phyloP scores from a whole-genome alignment of 1,139 yeast genomes.

The Kodamaea plutei region DNA sequence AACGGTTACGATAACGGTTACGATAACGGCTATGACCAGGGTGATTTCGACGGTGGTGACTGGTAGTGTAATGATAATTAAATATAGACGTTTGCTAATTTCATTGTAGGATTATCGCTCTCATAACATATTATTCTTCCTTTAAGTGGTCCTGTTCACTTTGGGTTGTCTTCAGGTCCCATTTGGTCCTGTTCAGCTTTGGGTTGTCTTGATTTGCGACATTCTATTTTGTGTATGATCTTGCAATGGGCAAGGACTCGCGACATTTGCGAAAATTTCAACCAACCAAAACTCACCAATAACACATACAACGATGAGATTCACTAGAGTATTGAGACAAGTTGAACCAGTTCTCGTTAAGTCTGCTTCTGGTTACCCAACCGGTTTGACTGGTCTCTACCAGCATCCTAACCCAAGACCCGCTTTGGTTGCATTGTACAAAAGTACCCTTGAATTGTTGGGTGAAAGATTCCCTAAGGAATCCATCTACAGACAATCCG shows the following conservation, averaged over 20 bases:
- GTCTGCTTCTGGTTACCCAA: slow-evolving; percentile 67
- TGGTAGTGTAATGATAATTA: too few species aligned
- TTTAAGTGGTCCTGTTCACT: slow-evolving; percentile 1
- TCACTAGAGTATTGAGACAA: slow-evolving; percentile 43
- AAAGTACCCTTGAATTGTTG: slow-evolving; percentile 60
- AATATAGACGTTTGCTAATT: too few species aligned
- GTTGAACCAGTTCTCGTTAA: slow-evolving; percentile 60
- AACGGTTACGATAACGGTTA: slow-evolving; percentile 22
- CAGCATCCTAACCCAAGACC: slow-evolving; percentile 87
- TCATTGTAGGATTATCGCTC: not conserved
- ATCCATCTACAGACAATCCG: slow-evolving; percentile 73
- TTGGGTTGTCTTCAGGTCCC: too few species aligned
- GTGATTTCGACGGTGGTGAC: slow-evolving; percentile 18
- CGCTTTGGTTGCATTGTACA: slow-evolving; percentile 66
- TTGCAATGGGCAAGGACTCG: too few species aligned
- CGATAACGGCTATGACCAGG: slow-evolving; percentile 17
- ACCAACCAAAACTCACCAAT: slow-evolving; percentile 24
- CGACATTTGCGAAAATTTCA: too few species aligned
- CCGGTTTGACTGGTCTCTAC: slow-evolving; percentile 74
- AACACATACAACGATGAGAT: slow-evolving; percentile 41
- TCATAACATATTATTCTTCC: too few species aligned
- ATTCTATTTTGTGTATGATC: too few species aligned
- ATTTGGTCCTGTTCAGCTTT: too few species aligned
- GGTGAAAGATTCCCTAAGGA: slow-evolving; percentile 60
- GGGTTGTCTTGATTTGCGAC: too few species aligned